Evolutionary conservation across 148 eudicot genomes (phyloP).

Genomic region (Rhododendron williamsianum): DNA sequence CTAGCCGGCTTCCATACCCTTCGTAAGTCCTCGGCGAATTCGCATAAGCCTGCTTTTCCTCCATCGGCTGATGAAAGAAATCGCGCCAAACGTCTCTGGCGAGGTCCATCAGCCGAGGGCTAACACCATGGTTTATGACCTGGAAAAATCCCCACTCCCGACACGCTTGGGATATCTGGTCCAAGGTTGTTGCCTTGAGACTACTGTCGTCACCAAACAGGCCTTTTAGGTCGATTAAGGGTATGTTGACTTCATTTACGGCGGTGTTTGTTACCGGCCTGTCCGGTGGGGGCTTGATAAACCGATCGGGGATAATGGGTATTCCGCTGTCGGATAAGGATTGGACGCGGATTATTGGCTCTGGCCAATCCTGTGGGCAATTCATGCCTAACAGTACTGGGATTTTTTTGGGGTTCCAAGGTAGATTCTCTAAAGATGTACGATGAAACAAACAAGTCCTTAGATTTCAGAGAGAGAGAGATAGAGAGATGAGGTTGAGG

Average conservation of each 20-base stretch:
- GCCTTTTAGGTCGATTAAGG: slow-evolving; percentile 56
- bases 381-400: slow-evolving; percentile 20
- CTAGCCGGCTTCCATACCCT: slow-evolving; percentile 89
- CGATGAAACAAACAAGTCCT: slow-evolving; percentile 8
- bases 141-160: slow-evolving; percentile 87
- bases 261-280: slow-evolving; percentile 29
- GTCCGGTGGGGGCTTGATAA: slow-evolving; percentile 48
- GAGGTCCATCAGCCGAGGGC: slow-evolving; percentile 53
- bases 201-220: slow-evolving; percentile 12
- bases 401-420: neutral
- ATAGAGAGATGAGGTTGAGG: neutral
- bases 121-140: slow-evolving; percentile 67
- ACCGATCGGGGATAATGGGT: slow-evolving; percentile 43
- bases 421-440: slow-evolving; percentile 7
- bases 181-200: slow-evolving; percentile 12
- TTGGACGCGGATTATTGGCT: slow-evolving; percentile 81
- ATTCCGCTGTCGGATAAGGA: slow-evolving; percentile 56
- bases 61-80: slow-evolving; percentile 85
- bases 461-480: neutral
- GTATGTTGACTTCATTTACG: slow-evolving; percentile 34
- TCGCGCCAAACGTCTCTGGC: slow-evolving; percentile 63
- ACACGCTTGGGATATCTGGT: slow-evolving; percentile 43
- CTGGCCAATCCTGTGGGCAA: slow-evolving; percentile 64
- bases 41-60: slow-evolving; percentile 56
- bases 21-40: slow-evolving; percentile 76